phyloP scores from a whole-genome alignment of 306 rosid genomes.

The Cucumis cinereus region DNA sequence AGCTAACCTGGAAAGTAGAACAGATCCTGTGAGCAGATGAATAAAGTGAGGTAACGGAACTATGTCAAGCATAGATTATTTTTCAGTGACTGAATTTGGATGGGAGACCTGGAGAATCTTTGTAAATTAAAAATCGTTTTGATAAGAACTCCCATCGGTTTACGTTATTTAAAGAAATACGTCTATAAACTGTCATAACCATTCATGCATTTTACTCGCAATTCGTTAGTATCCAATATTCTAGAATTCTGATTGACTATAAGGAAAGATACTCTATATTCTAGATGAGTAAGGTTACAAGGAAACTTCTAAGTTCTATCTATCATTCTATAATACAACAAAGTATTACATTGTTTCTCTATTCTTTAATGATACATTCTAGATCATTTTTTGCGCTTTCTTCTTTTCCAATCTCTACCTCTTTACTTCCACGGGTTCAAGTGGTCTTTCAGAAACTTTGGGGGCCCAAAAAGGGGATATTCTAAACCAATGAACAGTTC shows the following conservation, averaged over 20 bases:
- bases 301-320: not conserved
- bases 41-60: not conserved
- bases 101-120: not conserved
- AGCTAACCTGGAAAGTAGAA: not conserved
- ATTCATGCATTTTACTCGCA: not conserved
- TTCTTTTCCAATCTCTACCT: not conserved
- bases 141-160: not conserved
- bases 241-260: not conserved
- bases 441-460: not conserved
- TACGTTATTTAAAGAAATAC: not conserved
- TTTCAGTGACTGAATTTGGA: not conserved
- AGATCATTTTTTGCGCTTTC: not conserved
- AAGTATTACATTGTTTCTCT: not conserved
- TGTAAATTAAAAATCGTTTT: not conserved
- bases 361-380: not conserved
- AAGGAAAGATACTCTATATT: not conserved
- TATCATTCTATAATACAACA: not conserved
- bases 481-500: not conserved
- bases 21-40: not conserved
- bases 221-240: not conserved
- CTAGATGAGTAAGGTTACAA: not conserved
- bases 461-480: not conserved
- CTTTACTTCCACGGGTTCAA: not conserved
- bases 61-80: too few relatives aligned
- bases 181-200: not conserved